These are phyloP conservation scores for Chloris gayana DNA, from an alignment of 176 grass and related monocot genomes.

Conservation along the genomic window DNA sequence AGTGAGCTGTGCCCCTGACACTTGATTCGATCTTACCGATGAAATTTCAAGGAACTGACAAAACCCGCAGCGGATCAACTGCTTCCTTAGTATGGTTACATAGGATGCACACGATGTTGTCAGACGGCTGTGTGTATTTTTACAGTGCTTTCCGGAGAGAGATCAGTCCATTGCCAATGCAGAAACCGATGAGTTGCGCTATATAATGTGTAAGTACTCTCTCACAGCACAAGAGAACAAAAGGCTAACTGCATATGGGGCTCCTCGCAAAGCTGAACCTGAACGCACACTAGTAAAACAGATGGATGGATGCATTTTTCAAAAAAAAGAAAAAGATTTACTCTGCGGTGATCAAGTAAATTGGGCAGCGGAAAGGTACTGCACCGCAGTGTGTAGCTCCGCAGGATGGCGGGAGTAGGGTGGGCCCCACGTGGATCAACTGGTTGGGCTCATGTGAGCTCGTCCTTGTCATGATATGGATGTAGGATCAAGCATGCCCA, in stretches of 20 bases:
- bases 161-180: background rate
- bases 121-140: background rate
- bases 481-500: constrained; percentile 30
- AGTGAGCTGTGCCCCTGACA: background rate
- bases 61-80: background rate
- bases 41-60: background rate
- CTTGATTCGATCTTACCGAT: background rate
- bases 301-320: background rate
- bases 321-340: no score
- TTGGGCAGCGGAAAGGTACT: background rate
- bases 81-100: no score
- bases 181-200: no score
- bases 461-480: constrained; percentile 42
- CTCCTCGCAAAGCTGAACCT: background rate
- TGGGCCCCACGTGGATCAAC: constrained; percentile 40
- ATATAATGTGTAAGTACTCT: background rate
- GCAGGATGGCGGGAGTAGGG: constrained; percentile 12
- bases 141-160: no score
- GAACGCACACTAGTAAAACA: background rate
- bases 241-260: background rate
- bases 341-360: background rate
- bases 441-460: constrained; percentile 58
- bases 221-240: background rate
- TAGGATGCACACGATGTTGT: background rate
- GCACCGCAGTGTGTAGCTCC: constrained; percentile 26